Evolutionary conservation across 169 alveolate genomes (phyloP), one percentile per base, ranked within the genome.

Genomic region (Plasmodium yoelii): DNA sequence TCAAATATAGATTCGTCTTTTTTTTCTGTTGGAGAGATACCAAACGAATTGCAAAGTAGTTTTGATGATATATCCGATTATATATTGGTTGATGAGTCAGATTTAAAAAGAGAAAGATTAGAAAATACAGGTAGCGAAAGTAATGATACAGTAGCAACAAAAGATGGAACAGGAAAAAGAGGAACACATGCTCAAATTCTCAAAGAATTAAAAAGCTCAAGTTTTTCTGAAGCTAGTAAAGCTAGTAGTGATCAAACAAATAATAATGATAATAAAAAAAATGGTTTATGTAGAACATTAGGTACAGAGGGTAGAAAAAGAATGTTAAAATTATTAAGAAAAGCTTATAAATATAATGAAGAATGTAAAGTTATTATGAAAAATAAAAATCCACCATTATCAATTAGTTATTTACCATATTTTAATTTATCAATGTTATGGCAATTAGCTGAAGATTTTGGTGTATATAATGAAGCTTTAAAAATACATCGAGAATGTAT

Each of bases 231-330:
- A 24, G 80, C 18, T 18, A 80, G 80, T 24, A 80, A 80, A 55
- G 47, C 63, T 12, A 59, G 44, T 18, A 80, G 82, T 53, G 90
- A 80, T 46, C 53, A 51, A 46, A 80, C 60, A 1, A 51, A 80
- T 57, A 19, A 49, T 39, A 70, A 67, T 5, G 72, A 67, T 13
- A 64, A 53, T 28, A 80, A 65, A 65, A 80, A 92, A 19, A 94
- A 93, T 0, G 94, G 95, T 2, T 87, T 87, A 18, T 88, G 92
- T 42, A 80, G 96, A 47, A 94, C 93, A 57, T 73, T 94, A 47
- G 96, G 96, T 1, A 93, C 96, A 28, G 93, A 94, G 84, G 96
- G 96, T 0, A 63, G 96, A 22, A 94, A 94, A 39, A 93, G 94
- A 13, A 72, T 94, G 70, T 64, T 94, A 13, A 94, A 94, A 51